Percentiles rank a stretch among this genome's conserved stretches.
Conservation (phyloP, 2,329 filamentous ascomycete genomes). For the Alternaria tenuissima region DNA sequence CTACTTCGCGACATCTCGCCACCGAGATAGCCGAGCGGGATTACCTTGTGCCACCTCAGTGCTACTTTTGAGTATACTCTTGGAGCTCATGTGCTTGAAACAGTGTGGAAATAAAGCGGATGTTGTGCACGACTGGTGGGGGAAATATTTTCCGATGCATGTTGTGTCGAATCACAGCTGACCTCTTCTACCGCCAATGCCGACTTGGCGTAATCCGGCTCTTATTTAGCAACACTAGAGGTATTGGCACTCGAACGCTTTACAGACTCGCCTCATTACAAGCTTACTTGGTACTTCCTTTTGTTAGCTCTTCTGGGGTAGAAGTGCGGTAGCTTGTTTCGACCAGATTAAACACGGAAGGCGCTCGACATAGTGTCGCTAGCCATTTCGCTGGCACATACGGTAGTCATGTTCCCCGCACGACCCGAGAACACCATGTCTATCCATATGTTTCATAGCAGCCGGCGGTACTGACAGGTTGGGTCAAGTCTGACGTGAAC, state of each 20-base stretch:
- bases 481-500: conserved; percentile 28
- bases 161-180: background rate
- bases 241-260: background rate
- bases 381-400: background rate
- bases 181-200: background rate
- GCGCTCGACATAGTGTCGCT: background rate
- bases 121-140: background rate
- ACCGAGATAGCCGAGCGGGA: background rate
- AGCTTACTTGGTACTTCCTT: background rate
- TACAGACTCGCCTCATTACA: background rate
- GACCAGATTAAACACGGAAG: background rate
- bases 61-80: background rate
- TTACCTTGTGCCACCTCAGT: background rate
- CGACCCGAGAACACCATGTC: background rate
- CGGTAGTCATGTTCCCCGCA: background rate
- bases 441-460: conserved; percentile 7
- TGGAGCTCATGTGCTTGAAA: background rate
- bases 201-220: background rate
- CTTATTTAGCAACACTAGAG: background rate
- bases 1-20: background rate
- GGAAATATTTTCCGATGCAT: background rate
- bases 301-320: background rate
- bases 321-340: background rate
- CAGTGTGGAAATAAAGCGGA: background rate
- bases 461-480: background rate